phyloP scores from a whole-genome alignment of 441 rosid species.

The Aleurites moluccanus region DNA sequence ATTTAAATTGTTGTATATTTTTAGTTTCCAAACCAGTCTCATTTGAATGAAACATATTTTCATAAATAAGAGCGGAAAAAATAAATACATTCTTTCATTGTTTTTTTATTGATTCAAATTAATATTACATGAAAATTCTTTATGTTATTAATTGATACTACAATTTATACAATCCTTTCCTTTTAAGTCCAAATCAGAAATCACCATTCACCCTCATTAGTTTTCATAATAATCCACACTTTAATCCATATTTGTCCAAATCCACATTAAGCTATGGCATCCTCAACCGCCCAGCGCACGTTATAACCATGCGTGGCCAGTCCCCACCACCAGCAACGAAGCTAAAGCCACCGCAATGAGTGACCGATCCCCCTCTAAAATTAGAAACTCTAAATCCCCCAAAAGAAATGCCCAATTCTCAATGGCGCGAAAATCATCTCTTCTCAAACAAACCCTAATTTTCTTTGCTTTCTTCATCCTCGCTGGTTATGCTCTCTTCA shows the following conservation, averaged over 20 bases:
- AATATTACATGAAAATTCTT: too few relatives aligned
- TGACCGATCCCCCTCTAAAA: constrained; percentile 17
- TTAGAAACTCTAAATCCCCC: constrained; percentile 21
- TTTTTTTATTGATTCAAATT: too few relatives aligned
- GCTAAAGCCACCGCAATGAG: constrained; percentile 11
- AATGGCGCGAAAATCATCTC: constrained; percentile 76
- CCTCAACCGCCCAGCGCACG: neutral
- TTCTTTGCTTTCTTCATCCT: constrained; percentile 47
- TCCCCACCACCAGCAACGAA: neutral
- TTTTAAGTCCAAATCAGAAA: too few relatives aligned
- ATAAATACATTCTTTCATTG: too few relatives aligned
- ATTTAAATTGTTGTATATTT: too few relatives aligned
- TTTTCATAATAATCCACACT: neutral
- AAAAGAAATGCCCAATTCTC: neutral
- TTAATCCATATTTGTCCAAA: neutral
- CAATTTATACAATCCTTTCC: too few relatives aligned
- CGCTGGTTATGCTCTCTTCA: constrained; percentile 60
- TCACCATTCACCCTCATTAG: too few relatives aligned
- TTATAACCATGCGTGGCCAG: neutral
- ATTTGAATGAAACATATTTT: too few relatives aligned
- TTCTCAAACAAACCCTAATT: constrained; percentile 54
- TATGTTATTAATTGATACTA: too few relatives aligned
- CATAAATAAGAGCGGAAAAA: too few relatives aligned
- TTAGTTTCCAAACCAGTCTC: too few relatives aligned
- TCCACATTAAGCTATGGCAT: neutral